Conservation (phyloP, 768 basidiomycete species). For the Tulasnella sp. region DNA sequence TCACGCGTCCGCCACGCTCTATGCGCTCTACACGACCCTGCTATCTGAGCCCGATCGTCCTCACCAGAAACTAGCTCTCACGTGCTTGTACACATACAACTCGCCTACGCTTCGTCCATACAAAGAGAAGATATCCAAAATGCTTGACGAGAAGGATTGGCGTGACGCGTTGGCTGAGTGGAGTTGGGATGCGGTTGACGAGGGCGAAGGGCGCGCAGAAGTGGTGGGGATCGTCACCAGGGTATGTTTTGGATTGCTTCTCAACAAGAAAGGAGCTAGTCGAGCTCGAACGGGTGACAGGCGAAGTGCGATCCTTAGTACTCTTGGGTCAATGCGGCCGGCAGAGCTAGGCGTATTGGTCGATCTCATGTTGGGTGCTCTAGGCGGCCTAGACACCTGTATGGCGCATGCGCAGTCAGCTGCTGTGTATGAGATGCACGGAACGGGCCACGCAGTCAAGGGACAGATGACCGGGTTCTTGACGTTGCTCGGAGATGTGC, state of each 20-base stretch:
- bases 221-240: slow-evolving; percentile 61
- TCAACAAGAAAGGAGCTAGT: slow-evolving; percentile 60
- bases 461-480: slow-evolving; percentile 73
- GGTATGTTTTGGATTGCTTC: slow-evolving; percentile 78
- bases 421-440: neutral
- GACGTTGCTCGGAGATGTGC: slow-evolving; percentile 69
- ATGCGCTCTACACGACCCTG: slow-evolving; percentile 53
- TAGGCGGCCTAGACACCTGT: slow-evolving; percentile 25
- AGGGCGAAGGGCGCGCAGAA: slow-evolving; percentile 45
- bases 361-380: slow-evolving; percentile 76
- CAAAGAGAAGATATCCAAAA: slow-evolving; percentile 50
- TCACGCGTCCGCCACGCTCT: slow-evolving; percentile 52
- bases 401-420: slow-evolving; percentile 4
- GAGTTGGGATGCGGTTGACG: slow-evolving; percentile 47
- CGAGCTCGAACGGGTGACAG: slow-evolving; percentile 51
- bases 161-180: slow-evolving; percentile 76
- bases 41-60: slow-evolving; percentile 76
- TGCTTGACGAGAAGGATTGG: slow-evolving; percentile 81
- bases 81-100: slow-evolving; percentile 77
- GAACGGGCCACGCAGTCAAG: slow-evolving; percentile 21
- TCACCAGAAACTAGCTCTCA: slow-evolving; percentile 63
- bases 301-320: slow-evolving; percentile 60
- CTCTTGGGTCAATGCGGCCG: slow-evolving; percentile 57
- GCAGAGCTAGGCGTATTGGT: slow-evolving; percentile 68
- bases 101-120: slow-evolving; percentile 41